Conservation (phyloP, 1,284 basidiomycete genomes). For the Pseudozyma pruni region DNA sequence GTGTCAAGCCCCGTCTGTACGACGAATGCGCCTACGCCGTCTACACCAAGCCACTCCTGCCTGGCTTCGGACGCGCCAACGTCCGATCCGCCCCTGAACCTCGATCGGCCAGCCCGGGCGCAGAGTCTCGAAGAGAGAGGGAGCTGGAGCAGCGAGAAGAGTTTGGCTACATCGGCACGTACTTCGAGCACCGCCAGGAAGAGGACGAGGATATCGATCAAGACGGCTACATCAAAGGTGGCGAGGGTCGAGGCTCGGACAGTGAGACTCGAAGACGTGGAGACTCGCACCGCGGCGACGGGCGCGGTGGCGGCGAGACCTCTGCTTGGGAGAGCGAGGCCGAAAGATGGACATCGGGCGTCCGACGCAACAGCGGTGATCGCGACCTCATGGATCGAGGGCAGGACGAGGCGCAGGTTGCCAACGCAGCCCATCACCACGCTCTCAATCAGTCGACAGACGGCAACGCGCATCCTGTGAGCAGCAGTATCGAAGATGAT, state of each 20-base stretch:
- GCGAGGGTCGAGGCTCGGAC: conserved; percentile 53
- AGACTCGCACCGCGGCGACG: conserved; percentile 20
- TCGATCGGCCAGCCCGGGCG: conserved; percentile 73
- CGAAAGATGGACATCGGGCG: conserved; percentile 32
- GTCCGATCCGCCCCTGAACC: conserved; percentile 79
- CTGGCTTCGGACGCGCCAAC: conserved; percentile 87
- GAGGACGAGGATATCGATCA: conserved; percentile 62
- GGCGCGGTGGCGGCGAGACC: conserved; percentile 39
- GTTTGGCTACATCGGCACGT: conserved; percentile 80
- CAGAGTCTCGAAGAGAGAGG: conserved; percentile 74
- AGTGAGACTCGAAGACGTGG: conserved; percentile 41
- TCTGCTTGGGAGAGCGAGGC: conserved; percentile 55
- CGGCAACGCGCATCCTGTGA: conserved; percentile 18
- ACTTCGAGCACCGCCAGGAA: conserved; percentile 61
- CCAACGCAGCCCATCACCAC: conserved; percentile 16
- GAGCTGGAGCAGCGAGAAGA: conserved; percentile 87
- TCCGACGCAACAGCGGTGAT: conserved; percentile 25
- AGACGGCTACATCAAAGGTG: conserved; percentile 65
- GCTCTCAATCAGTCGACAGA: conserved; percentile 18
- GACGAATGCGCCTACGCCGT: conserved; percentile 93
- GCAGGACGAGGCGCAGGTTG: conserved; percentile 4
- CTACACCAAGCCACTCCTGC: conserved; percentile 89
- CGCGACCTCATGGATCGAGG: conserved; percentile 12
- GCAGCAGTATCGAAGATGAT: conserved; percentile 44
- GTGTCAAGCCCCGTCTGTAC: conserved; percentile 85